Conservation (phyloP, 805 yeast species). For the Candida tammaniensis region DNA sequence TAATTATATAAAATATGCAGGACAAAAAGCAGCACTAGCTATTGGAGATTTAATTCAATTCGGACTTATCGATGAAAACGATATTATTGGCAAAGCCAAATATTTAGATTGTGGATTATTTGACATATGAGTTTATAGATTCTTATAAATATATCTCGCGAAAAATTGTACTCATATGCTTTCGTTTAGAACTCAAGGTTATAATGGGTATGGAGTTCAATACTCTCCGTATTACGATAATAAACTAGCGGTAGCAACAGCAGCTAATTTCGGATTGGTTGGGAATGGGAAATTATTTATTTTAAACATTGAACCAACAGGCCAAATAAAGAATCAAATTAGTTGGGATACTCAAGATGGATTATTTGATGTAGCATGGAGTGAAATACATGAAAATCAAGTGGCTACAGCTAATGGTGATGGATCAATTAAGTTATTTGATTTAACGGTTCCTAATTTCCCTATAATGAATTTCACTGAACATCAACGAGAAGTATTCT, state of each 20-base stretch:
- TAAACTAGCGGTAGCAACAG: constrained; percentile 83
- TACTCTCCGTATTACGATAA: constrained; percentile 92
- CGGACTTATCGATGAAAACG: constrained; percentile 36
- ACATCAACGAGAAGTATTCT: constrained; percentile 73
- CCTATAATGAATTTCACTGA: constrained; percentile 77
- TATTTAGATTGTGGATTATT: constrained; percentile 31
- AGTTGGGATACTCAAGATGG: constrained; percentile 93
- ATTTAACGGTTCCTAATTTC: constrained; percentile 59
- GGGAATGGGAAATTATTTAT: constrained; percentile 87
- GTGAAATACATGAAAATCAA: constrained; percentile 87
- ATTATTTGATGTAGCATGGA: constrained; percentile 84
- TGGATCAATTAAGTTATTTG: constrained; percentile 82
- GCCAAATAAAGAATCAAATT: constrained; percentile 52
- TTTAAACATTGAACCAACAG: constrained; percentile 64
- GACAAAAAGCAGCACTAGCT: constrained; percentile 68
- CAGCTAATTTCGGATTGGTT: constrained; percentile 90
- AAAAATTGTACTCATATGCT: too few species aligned
- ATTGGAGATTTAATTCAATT: constrained; percentile 72
- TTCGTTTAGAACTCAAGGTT: constrained; percentile 70
- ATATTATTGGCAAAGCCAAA: constrained; percentile 30
- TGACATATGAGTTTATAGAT: constrained; percentile 7
- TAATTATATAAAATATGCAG: constrained; percentile 72
- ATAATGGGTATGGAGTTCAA: constrained; percentile 81
- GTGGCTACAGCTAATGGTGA: constrained; percentile 83
- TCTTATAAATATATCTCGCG: not conserved